Percentiles rank a stretch among this genome's conserved stretches.
Evolutionary conservation across 208 protist genomes (phyloP).

Genomic region (Trypanosoma lewisi): DNA sequence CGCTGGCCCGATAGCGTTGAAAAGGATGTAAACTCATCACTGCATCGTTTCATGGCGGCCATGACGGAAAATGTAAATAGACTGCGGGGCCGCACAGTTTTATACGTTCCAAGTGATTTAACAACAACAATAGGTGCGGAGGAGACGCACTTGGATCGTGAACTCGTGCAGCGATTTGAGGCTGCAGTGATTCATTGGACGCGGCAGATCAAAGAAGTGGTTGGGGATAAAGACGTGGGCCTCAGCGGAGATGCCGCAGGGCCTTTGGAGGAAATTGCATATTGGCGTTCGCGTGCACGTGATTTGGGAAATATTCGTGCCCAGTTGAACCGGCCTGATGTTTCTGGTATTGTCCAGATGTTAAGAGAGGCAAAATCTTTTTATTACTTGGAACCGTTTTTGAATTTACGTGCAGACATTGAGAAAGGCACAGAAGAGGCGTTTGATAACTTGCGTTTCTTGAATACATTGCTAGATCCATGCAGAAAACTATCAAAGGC

Average conservation of each 20-base stretch:
- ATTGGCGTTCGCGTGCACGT: constrained; percentile 93
- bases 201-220: constrained; percentile 97
- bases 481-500: constrained; percentile 88
- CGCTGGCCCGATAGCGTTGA: constrained; percentile 95
- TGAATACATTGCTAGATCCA: constrained; percentile 92
- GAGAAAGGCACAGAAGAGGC: constrained; percentile 93
- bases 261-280: constrained; percentile 96
- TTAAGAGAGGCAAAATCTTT: constrained; percentile 92
- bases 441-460: constrained; percentile 95
- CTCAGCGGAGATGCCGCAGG: constrained; percentile 64
- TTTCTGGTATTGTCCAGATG: constrained; percentile 89
- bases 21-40: constrained; percentile 92
- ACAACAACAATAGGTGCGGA: constrained; percentile 23
- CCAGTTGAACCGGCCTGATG: constrained; percentile 92
- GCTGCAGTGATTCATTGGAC: constrained; percentile 98
- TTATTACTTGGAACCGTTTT: constrained; percentile 94
- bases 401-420: constrained; percentile 92
- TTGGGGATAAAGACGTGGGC: constrained; percentile 85
- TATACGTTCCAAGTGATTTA: constrained; percentile 97
- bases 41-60: constrained; percentile 97
- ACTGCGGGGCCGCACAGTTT: constrained; percentile 93
- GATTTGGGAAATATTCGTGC: constrained; percentile 94
- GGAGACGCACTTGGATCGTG: constrained; percentile 87
- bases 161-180: constrained; percentile 97
- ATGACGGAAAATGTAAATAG: constrained; percentile 95